A percentile compares a stretch with the other conserved stretches of the same genome.
These are phyloP conservation scores for Beauveria bassiana DNA, from an alignment of 2,329 filamentous ascomycete genomes.

Conservation along the genomic window DNA sequence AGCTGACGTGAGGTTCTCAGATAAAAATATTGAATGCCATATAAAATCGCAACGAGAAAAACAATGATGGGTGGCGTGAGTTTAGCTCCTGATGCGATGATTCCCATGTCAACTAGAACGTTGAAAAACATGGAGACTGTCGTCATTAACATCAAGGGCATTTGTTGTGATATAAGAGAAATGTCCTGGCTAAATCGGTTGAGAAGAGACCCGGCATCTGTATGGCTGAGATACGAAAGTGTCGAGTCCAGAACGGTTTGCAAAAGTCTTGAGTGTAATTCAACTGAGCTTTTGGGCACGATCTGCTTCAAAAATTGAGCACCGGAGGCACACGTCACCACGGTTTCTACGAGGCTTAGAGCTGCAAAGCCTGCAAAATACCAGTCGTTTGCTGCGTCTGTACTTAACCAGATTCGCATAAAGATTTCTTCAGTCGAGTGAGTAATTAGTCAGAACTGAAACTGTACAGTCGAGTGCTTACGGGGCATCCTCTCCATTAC, in stretches of 20 bases:
- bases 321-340: not conserved
- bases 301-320: not conserved
- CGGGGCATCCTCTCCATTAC: too few species aligned
- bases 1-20: constrained; percentile 29
- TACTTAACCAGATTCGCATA: constrained; percentile 8
- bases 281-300: not conserved
- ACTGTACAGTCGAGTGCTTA: too few species aligned
- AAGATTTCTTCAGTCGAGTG: too few species aligned
- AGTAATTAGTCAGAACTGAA: too few species aligned
- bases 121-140: constrained; percentile 18
- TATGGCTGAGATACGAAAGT: constrained; percentile 15
- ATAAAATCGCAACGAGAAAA: constrained; percentile 18
- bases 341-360: not conserved
- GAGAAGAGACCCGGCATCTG: not conserved
- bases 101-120: constrained; percentile 13
- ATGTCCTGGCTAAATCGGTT: constrained; percentile 22
- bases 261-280: not conserved
- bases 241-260: not conserved
- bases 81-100: constrained; percentile 19
- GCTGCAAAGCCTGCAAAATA: constrained; percentile 5
- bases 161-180: constrained; percentile 18
- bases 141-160: constrained; percentile 19
- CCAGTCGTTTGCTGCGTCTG: constrained; percentile 2
- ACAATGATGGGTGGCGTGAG: constrained; percentile 23
- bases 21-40: constrained; percentile 24